Conservation (phyloP, 441 rosid genomes). For the Syzygium syzygioides region DNA sequence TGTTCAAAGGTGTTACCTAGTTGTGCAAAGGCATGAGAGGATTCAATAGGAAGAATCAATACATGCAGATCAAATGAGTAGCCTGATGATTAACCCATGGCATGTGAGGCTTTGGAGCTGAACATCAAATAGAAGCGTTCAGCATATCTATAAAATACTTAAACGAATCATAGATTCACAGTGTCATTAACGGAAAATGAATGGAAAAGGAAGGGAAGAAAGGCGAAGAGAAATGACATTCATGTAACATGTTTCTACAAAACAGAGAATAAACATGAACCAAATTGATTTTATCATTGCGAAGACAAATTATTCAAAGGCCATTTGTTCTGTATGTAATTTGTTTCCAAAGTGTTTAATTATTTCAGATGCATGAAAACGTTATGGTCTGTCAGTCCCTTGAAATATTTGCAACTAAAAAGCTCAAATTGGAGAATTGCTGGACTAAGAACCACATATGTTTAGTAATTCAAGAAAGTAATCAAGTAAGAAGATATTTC, state of each 20-base stretch:
- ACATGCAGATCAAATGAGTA: not conserved
- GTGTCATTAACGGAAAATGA: not conserved
- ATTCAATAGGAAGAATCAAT: not conserved
- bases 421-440: not conserved
- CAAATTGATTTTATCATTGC: not conserved
- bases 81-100: not conserved
- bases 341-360: not conserved
- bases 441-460: fast-evolving
- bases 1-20: not conserved
- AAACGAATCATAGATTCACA: not conserved
- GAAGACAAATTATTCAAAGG: not conserved
- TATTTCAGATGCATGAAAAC: not conserved
- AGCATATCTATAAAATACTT: not conserved
- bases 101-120: not conserved
- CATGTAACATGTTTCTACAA: not conserved
- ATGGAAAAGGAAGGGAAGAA: not conserved
- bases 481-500: not conserved
- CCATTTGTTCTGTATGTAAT: not conserved
- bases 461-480: too few relatives aligned
- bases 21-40: not conserved
- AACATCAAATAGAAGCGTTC: not conserved
- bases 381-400: not conserved
- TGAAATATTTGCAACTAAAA: not conserved
- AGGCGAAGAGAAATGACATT: not conserved
- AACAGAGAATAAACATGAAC: not conserved